These are phyloP conservation scores for Capsicum baccatum DNA, from an alignment of 257 asterid genomes.

Conservation along the genomic window DNA sequence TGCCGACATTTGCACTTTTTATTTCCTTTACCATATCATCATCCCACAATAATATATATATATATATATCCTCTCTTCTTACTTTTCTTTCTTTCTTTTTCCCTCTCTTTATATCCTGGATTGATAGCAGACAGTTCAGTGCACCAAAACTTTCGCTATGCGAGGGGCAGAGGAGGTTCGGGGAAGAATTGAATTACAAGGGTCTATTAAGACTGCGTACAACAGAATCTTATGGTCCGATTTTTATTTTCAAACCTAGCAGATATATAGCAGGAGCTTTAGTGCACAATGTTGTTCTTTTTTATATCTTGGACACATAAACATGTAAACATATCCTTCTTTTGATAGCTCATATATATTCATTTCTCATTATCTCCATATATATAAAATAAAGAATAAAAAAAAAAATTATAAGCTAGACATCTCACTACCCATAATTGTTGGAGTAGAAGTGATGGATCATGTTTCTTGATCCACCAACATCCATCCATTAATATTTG, in stretches of 20 bases:
- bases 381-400: background rate
- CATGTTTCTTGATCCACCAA: constrained; percentile 26
- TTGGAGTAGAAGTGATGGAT: constrained; percentile 24
- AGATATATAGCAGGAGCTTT: no score
- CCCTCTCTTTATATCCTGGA: background rate
- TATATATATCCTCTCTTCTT: background rate
- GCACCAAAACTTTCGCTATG: no score
- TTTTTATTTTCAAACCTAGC: no score
- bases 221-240: no score
- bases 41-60: background rate
- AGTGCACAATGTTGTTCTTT: no score
- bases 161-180: no score
- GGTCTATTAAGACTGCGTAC: no score
- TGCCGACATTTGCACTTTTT: constrained; percentile 45
- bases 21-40: background rate
- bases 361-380: constrained; percentile 5
- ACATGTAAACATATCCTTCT: no score
- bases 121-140: no score
- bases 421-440: constrained; percentile 26
- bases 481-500: constrained; percentile 9
- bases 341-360: background rate
- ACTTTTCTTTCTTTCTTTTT: no score
- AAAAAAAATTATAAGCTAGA: background rate
- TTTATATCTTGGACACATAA: no score
- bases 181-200: no score